A percentile compares a stretch with the other conserved stretches of the same genome.
These are phyloP conservation scores for Neurospora terricola DNA, from an alignment of 495 filamentous ascomycete genomes.

Conservation along the genomic window DNA sequence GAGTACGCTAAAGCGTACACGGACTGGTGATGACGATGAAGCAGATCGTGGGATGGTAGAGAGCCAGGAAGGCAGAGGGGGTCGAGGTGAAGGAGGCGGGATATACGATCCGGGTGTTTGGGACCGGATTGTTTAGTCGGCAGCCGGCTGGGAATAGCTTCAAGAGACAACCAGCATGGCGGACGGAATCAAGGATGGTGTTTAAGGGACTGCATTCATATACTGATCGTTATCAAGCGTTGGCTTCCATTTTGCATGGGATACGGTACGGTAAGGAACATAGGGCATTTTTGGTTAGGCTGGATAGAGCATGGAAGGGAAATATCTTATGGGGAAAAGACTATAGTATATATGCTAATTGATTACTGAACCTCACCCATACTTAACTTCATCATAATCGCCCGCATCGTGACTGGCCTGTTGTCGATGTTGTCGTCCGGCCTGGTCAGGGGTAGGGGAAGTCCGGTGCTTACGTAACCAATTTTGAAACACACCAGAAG, in stretches of 20 bases:
- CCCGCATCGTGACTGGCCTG: not conserved
- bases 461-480: not conserved
- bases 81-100: not conserved
- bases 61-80: not conserved
- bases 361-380: not conserved
- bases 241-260: not conserved
- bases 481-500: not conserved
- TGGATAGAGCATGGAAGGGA: not conserved
- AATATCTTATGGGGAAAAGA: not conserved
- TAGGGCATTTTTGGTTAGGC: not conserved
- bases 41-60: not conserved
- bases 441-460: not conserved
- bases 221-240: not conserved
- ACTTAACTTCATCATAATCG: not conserved
- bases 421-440: not conserved
- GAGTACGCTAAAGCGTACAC: not conserved
- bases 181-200: not conserved
- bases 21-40: not conserved
- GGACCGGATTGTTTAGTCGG: not conserved
- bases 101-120: not conserved
- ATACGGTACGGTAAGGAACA: not conserved
- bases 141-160: not conserved
- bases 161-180: not conserved
- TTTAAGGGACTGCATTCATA: not conserved
- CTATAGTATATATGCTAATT: not conserved